Evolutionary conservation across 176 grass and related monocot species (phyloP), one percentile per base, ranked within the genome.

Genomic region (Bromus sterilis): DNA sequence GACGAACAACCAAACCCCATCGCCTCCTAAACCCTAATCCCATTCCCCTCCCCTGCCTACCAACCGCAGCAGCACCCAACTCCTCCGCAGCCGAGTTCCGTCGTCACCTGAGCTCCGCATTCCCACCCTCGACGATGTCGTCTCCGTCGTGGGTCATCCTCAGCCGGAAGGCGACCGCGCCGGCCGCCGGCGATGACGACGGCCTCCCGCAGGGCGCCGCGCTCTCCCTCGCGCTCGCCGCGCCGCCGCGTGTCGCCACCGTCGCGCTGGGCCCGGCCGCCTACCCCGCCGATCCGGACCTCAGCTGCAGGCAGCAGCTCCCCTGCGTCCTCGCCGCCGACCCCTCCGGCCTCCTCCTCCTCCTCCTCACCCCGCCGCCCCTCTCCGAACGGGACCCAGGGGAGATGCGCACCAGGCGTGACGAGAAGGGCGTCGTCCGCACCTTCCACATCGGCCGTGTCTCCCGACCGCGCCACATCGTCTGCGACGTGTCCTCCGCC

Each of bases 161-260:
- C 6, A 33, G 55, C 53, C 35, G 25, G 12, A 7, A 26, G 53
- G 57, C 59, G 3, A 44, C 1, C 32, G 31, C 56, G 16, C 62
- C 30, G 57, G 56, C 9, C 41, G 37, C 39, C 76, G 59, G 32
- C 61, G 61, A 64, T 14, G 61, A 64, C 30, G 61, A 30, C 61
- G 31, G 16, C 32, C 4, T 31, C 34, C 48, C 72, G 15, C 41
- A 26, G 40, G 40, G 7, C 21, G 57, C 57, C 81, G 70, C 32
- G n/a, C 42, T 83, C 81, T 65, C 81, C 71, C 58, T 83, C 71
- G 58, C 31, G 9, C 71, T 83, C 81, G 71, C 81, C 58, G 42
- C 58, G 41, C 81, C 57, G 58, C 81, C 81, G 31, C 43, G 32
- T 1, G 6, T 83, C 70, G 26, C 41, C 70, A 9, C 10, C 29